These are phyloP conservation scores for Sarocladium kiliense DNA, from an alignment of 2,329 filamentous ascomycete genomes.

Conservation along the genomic window DNA sequence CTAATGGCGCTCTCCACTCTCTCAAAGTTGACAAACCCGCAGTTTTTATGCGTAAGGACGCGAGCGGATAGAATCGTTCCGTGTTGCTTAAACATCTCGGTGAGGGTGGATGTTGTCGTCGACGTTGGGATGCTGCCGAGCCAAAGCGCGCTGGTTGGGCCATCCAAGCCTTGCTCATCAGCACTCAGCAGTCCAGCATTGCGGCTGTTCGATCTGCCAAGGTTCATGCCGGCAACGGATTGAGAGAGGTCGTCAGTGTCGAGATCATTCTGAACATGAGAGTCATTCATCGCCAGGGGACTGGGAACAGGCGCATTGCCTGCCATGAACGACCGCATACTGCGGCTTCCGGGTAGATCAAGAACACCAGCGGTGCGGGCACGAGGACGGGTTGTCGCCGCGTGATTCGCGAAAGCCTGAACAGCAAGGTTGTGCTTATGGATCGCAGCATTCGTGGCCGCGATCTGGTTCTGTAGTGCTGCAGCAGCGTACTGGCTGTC, in stretches of 20 bases:
- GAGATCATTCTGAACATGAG: constrained; percentile 67
- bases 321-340: constrained; percentile 69
- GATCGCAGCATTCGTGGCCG: constrained; percentile 64
- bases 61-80: constrained; percentile 86
- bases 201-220: constrained; percentile 61
- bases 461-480: constrained; percentile 53
- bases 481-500: constrained; percentile 35
- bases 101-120: constrained; percentile 89
- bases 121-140: constrained; percentile 96
- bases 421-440: constrained; percentile 91
- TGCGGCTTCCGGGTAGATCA: constrained; percentile 65
- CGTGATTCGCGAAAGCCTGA: constrained; percentile 74
- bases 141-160: constrained; percentile 90
- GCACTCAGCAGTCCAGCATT: constrained; percentile 63
- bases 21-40: constrained; percentile 97
- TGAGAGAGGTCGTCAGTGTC: constrained; percentile 78
- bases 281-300: constrained; percentile 69
- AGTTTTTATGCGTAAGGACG: constrained; percentile 97
- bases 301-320: constrained; percentile 66
- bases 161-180: constrained; percentile 78
- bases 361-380: constrained; percentile 89
- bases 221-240: constrained; percentile 74
- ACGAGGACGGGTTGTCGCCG: constrained; percentile 64
- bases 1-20: constrained; percentile 83
- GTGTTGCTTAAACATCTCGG: constrained; percentile 92